phyloP scores from a whole-genome alignment of 352 stramenopile genomes.

The Albugo laibachii region DNA sequence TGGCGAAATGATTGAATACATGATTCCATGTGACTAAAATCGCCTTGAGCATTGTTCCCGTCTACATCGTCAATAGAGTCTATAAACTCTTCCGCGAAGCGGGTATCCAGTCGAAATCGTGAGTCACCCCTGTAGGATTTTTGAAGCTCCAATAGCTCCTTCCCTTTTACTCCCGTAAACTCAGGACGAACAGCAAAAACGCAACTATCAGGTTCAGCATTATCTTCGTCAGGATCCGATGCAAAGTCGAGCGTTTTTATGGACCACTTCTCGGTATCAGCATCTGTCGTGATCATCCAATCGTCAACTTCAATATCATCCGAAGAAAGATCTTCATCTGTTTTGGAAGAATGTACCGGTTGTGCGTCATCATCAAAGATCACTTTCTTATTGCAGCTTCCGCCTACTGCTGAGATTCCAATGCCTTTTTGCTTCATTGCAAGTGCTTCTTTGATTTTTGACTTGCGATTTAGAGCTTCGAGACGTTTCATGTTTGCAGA shows the following conservation, averaged over 20 bases:
- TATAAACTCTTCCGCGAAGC: slow-evolving; percentile 50
- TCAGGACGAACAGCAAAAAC: slow-evolving; percentile 44
- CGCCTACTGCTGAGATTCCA: too few relatives aligned
- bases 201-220: slow-evolving; percentile 13
- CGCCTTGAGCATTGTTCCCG: slow-evolving; percentile 10
- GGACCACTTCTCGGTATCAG: background rate
- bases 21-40: slow-evolving; percentile 6
- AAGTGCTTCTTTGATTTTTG: too few relatives aligned
- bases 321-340: background rate
- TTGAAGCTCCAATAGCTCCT: slow-evolving; percentile 65
- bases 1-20: slow-evolving; percentile 24
- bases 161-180: slow-evolving; percentile 42
- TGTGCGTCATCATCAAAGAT: slow-evolving; percentile 1
- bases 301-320: background rate
- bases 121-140: slow-evolving; percentile 59
- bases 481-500: too few relatives aligned
- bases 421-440: too few relatives aligned
- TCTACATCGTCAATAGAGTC: slow-evolving; percentile 15
- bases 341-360: background rate
- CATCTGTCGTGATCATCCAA: background rate
- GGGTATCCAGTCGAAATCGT: slow-evolving; percentile 55
- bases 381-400: background rate
- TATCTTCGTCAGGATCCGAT: slow-evolving; percentile 10
- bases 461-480: too few relatives aligned
- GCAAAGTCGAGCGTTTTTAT: background rate